Evolutionary conservation across 305 asterid genomes (phyloP).

Genomic region (Fraxinus greggii): DNA sequence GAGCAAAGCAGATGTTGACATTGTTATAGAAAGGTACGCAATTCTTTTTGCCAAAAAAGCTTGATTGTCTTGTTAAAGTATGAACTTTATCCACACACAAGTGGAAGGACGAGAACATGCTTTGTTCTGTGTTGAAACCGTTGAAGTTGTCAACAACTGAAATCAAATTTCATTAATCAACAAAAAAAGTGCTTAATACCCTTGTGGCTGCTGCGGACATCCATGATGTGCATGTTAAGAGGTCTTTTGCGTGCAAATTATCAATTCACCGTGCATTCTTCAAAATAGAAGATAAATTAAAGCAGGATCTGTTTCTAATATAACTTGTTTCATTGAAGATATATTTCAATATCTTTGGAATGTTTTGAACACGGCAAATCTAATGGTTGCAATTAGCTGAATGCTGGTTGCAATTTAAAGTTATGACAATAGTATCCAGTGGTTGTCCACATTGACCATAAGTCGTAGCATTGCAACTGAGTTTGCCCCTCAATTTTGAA

Average conservation of each 20-base stretch:
- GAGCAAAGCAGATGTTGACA: slow-evolving; percentile 89
- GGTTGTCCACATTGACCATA: background rate
- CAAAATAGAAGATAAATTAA: background rate
- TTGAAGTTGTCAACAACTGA: slow-evolving; percentile 4
- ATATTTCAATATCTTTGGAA: background rate
- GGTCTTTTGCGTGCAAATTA: background rate
- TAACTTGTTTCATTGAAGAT: background rate
- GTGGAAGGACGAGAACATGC: slow-evolving; percentile 18
- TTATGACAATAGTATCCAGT: background rate
- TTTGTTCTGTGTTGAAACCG: slow-evolving; percentile 24
- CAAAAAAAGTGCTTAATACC: background rate
- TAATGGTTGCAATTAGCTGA: background rate
- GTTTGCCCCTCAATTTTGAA: slow-evolving; percentile 29
- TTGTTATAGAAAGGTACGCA: slow-evolving; percentile 70
- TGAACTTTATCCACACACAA: slow-evolving; percentile 13
- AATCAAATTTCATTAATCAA: background rate
- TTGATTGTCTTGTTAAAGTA: slow-evolving; percentile 4
- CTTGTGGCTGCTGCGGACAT: background rate
- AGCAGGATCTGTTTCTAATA: background rate
- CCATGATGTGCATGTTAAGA: background rate
- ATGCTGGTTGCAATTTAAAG: background rate
- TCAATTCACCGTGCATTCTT: background rate
- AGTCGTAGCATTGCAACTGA: slow-evolving; percentile 3
- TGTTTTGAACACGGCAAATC: background rate
- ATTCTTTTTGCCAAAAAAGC: background rate